phyloP scores from a whole-genome alignment of 129 eudicot genomes.

The Glebionis coronaria region DNA sequence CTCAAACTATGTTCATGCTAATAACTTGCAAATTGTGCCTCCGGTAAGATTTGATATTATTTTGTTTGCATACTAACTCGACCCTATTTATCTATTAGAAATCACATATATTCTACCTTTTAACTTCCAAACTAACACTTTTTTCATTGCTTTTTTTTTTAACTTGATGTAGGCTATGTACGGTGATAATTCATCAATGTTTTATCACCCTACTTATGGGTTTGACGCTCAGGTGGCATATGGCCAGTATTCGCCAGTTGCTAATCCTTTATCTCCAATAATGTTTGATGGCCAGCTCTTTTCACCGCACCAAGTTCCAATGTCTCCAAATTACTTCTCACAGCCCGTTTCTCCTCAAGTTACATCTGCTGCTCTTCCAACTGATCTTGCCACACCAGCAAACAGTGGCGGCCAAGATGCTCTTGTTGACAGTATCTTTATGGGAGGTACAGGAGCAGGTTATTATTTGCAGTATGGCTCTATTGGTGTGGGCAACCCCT shows the following conservation, averaged over 20 bases:
- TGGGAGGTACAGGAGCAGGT: constrained; percentile 60
- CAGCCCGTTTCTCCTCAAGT: constrained; percentile 78
- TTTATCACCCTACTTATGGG: constrained; percentile 74
- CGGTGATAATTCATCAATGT: constrained; percentile 65
- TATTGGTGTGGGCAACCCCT: constrained; percentile 51
- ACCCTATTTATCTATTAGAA: background rate
- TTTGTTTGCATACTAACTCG: constrained; percentile 1
- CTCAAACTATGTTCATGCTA: constrained; percentile 70
- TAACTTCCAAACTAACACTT: background rate
- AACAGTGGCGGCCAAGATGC: constrained; percentile 69
- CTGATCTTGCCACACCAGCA: constrained; percentile 58
- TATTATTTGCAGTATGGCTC: constrained; percentile 65
- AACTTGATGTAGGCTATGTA: constrained; percentile 53
- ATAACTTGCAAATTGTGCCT: constrained; percentile 71
- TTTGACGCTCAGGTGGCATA: constrained; percentile 72
- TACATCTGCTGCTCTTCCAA: constrained; percentile 50
- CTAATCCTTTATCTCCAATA: constrained; percentile 79
- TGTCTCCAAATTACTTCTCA: constrained; percentile 68
- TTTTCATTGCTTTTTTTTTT: background rate
- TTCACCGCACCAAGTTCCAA: constrained; percentile 77
- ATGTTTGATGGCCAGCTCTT: constrained; percentile 83
- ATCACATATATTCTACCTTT: background rate
- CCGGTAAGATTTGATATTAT: constrained; percentile 55
- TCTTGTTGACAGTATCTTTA: constrained; percentile 41
- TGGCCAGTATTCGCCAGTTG: constrained; percentile 87